Conservation (phyloP, 768 basidiomycete genomes). For the Glaciozyma antarctica region DNA sequence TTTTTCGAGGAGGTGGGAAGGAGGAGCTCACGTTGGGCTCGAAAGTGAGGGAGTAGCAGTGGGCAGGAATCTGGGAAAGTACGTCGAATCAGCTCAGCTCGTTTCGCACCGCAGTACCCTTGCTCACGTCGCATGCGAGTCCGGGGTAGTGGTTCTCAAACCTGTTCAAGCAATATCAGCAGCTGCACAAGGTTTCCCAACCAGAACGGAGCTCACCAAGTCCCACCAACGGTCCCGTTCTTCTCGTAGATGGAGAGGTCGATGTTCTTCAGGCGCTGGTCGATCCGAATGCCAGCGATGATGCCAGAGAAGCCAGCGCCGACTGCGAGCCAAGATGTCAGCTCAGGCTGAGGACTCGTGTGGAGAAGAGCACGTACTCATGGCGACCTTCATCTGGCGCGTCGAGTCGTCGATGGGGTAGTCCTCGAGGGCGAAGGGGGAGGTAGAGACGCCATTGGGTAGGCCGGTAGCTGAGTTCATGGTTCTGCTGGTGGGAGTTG, state of each 20-base stretch:
- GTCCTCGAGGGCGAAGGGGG: constrained; percentile 19
- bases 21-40: constrained; percentile 20
- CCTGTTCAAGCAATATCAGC: background rate
- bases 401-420: constrained; percentile 13
- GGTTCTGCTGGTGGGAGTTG: no score
- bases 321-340: constrained; percentile 31
- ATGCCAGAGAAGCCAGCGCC: constrained; percentile 57
- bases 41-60: constrained; percentile 27
- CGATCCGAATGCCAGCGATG: constrained; percentile 53
- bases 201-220: constrained; percentile 43
- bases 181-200: background rate
- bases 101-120: background rate
- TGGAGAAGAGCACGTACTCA: constrained; percentile 8
- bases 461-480: no score
- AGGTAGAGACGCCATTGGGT: background rate
- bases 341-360: background rate
- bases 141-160: constrained; percentile 15
- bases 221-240: constrained; percentile 53
- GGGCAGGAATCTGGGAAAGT: constrained; percentile 22
- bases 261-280: constrained; percentile 50
- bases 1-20: background rate
- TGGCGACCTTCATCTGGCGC: constrained; percentile 20
- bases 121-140: constrained; percentile 19
- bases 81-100: background rate
- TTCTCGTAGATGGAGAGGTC: constrained; percentile 55